phyloP scores from a whole-genome alignment of 192 early-diverging fungal species.

The Entomortierella beljakovae region DNA sequence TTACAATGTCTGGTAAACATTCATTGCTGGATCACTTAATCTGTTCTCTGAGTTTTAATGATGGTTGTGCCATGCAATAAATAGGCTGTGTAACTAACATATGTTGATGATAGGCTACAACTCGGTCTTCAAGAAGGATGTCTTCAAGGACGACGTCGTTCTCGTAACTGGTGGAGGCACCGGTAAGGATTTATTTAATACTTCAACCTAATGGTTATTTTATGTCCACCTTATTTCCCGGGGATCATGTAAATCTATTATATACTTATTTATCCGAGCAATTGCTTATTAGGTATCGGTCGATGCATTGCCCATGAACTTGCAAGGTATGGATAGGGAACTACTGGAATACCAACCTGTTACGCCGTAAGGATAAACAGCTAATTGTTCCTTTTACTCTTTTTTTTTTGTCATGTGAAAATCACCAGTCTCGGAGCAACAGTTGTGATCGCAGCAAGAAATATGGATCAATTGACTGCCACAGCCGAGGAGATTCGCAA shows the following conservation, averaged over 20 bases:
- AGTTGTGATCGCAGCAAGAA: conserved; percentile 62
- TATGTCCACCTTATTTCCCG: background rate
- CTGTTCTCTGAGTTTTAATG: too few relatives aligned
- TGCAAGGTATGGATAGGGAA: conserved; percentile 28
- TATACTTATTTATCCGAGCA: background rate
- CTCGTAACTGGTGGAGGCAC: conserved; percentile 66
- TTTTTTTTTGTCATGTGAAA: conserved; percentile 1
- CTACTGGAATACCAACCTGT: background rate
- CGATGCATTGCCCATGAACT: conserved; percentile 61
- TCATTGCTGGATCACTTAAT: too few relatives aligned
- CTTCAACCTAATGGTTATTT: background rate
- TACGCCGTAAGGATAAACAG: too few relatives aligned
- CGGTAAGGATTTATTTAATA: conserved; percentile 30
- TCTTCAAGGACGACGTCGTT: conserved; percentile 57
- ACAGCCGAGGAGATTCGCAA: conserved; percentile 53
- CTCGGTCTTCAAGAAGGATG: conserved; percentile 54
- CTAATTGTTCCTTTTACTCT: background rate
- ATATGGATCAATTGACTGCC: conserved; percentile 46
- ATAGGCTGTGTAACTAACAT: too few relatives aligned
- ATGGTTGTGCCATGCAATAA: too few relatives aligned
- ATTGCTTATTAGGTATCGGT: conserved; percentile 35
- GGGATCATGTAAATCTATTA: background rate
- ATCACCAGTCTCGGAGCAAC: conserved; percentile 56
- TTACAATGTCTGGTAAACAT: too few relatives aligned
- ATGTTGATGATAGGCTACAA: conserved; percentile 49